Percentiles rank a stretch among this genome's conserved stretches.
phyloP scores from a whole-genome alignment of 2,329 filamentous ascomycete species.

The Emydomyces testavorans region DNA sequence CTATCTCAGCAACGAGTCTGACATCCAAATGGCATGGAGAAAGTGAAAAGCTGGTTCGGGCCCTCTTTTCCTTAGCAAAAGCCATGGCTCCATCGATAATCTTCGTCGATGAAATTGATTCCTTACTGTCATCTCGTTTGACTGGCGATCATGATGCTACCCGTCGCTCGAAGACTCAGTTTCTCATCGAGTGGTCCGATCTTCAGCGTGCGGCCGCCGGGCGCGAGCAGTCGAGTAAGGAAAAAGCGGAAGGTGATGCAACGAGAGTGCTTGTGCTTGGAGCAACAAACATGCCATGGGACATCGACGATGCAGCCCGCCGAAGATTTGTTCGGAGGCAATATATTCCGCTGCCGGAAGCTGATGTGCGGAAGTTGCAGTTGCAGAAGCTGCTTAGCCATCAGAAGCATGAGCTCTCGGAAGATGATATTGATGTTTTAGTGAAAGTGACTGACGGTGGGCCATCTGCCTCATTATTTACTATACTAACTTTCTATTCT shows the following conservation, averaged over 20 bases:
- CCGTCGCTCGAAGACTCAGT: slow-evolving; percentile 90
- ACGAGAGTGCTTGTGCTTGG: slow-evolving; percentile 85
- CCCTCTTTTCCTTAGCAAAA: slow-evolving; percentile 82
- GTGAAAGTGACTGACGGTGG: slow-evolving; percentile 76
- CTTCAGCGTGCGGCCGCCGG: slow-evolving; percentile 84
- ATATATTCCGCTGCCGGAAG: slow-evolving; percentile 89
- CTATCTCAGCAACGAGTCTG: slow-evolving; percentile 84
- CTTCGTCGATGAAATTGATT: slow-evolving; percentile 97
- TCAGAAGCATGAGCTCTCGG: slow-evolving; percentile 69
- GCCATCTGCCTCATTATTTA: slow-evolving; percentile 19
- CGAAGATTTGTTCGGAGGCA: slow-evolving; percentile 83
- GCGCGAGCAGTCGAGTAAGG: slow-evolving; percentile 51
- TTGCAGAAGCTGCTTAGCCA: slow-evolving; percentile 68
- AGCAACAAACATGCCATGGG: slow-evolving; percentile 93
- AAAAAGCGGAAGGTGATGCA: slow-evolving; percentile 64
- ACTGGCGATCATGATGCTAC: slow-evolving; percentile 82
- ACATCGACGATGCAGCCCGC: slow-evolving; percentile 89
- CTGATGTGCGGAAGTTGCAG: slow-evolving; percentile 66
- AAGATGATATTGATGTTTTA: slow-evolving; percentile 59
- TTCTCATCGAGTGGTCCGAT: slow-evolving; percentile 94
- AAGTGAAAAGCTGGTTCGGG: slow-evolving; percentile 88
- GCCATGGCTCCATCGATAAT: slow-evolving; percentile 87
- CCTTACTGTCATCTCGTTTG: slow-evolving; percentile 69
- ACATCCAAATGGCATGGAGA: slow-evolving; percentile 95
- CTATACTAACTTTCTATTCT: slow-evolving; percentile 7